Conservation (phyloP, 169 alveolate genomes). For the Plasmodium blacklocki region DNA sequence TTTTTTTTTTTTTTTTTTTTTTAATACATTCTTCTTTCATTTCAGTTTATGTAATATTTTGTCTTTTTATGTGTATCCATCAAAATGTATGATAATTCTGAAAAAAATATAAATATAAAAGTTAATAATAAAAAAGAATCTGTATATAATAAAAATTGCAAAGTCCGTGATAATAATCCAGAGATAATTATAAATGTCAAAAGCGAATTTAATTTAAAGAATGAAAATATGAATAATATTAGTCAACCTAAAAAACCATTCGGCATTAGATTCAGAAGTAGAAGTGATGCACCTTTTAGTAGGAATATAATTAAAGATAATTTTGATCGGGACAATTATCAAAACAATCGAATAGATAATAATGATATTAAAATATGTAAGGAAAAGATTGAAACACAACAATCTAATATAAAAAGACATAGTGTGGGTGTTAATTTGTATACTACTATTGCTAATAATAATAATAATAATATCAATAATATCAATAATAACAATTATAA, state of each 20-base stretch:
- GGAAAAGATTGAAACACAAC: not conserved
- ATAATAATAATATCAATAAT: not conserved
- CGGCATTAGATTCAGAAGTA: slow-evolving; percentile 10
- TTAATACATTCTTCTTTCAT: not conserved
- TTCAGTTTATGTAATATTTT: not conserved
- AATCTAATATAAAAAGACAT: not conserved
- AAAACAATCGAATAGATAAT: not conserved
- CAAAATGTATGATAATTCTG: slow-evolving; percentile 23
- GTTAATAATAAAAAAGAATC: slow-evolving; percentile 20
- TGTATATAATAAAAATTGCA: not conserved
- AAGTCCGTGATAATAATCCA: not conserved
- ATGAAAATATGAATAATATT: not conserved
- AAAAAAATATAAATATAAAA: slow-evolving; percentile 1
- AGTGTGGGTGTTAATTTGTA: not conserved
- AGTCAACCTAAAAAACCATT: not conserved
- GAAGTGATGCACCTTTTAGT: not conserved
- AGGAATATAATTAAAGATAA: not conserved
- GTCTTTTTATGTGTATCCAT: too few relatives aligned
- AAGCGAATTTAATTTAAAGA: not conserved
- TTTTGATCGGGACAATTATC: not conserved
- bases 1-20: too few relatives aligned
- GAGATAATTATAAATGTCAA: not conserved
- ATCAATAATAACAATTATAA: not conserved
- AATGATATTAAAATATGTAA: not conserved
- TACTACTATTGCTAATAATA: not conserved